These are phyloP conservation scores for Corchorus olitorius DNA, from an alignment of 345 rosid species.

Conservation along the genomic window DNA sequence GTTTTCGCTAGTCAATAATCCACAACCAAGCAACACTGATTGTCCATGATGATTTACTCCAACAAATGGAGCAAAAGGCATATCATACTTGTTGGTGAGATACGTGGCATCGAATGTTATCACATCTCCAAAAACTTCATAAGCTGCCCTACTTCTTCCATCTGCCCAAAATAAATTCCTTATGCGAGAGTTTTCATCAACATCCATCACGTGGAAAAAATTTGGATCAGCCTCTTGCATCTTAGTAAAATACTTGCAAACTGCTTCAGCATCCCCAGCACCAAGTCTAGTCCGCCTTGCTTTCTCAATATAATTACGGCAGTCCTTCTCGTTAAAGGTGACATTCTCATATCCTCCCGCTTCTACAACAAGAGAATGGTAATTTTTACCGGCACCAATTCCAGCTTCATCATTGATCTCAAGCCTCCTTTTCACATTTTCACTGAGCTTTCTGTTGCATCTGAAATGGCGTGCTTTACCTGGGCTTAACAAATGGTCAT, in stretches of 20 bases:
- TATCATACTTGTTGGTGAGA: neutral
- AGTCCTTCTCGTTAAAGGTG: neutral
- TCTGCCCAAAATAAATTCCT: neutral
- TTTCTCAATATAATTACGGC: neutral
- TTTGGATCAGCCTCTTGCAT: neutral
- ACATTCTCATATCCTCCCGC: neutral
- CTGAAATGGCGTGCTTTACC: neutral
- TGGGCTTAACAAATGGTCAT: neutral
- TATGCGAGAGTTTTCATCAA: neutral
- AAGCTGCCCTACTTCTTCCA: neutral
- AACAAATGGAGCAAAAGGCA: neutral
- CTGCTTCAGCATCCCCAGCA: neutral
- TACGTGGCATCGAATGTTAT: neutral
- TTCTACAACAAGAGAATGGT: neutral
- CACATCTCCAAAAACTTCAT: neutral
- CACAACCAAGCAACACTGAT: neutral
- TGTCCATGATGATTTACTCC: constrained; percentile 13
- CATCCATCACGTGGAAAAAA: neutral
- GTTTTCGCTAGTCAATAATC: neutral
- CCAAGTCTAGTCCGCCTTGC: neutral
- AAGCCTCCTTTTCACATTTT: neutral
- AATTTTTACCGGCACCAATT: neutral
- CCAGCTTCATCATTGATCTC: neutral
- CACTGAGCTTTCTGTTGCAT: neutral
- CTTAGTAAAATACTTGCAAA: neutral